phyloP scores from a whole-genome alignment of 2,329 filamentous ascomycete genomes.

The Phialophora expanda region DNA sequence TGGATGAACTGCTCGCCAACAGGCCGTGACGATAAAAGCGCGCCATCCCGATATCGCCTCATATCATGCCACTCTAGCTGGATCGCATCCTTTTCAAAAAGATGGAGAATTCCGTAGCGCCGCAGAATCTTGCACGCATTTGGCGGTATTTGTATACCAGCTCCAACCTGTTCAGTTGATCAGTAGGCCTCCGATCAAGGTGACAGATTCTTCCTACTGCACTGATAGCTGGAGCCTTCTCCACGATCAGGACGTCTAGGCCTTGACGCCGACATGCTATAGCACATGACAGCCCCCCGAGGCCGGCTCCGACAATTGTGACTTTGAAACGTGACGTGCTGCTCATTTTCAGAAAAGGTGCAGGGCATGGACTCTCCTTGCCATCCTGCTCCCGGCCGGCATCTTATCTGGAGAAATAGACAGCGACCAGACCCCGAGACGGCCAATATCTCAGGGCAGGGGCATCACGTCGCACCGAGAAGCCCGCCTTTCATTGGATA shows the following conservation, averaged over 20 bases:
- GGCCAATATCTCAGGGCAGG: background rate
- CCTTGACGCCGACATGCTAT: slow-evolving; percentile 19
- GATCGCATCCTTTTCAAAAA: slow-evolving; percentile 38
- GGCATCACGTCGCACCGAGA: background rate
- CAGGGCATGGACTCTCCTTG: background rate
- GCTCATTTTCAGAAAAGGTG: slow-evolving; percentile 3
- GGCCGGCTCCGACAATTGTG: slow-evolving; percentile 46
- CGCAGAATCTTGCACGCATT: slow-evolving; percentile 43
- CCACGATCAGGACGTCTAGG: slow-evolving; percentile 12
- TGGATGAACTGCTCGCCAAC: slow-evolving; percentile 15
- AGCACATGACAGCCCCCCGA: slow-evolving; percentile 20
- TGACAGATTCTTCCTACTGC: slow-evolving; percentile 18
- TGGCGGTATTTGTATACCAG: slow-evolving; percentile 44
- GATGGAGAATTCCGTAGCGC: slow-evolving; percentile 39
- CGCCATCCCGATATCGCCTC: slow-evolving; percentile 43
- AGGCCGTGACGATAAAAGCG: slow-evolving; percentile 38
- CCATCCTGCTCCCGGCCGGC: no score
- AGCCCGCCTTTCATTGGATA: background rate
- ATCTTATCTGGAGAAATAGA: background rate
- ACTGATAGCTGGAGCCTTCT: slow-evolving; percentile 23
- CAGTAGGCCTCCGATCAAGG: background rate
- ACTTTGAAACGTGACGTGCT: slow-evolving; percentile 13
- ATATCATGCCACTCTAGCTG: slow-evolving; percentile 42
- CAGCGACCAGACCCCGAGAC: background rate
- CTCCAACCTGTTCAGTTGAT: slow-evolving; percentile 37